Evolutionary conservation across 345 rosid genomes (phyloP).

Genomic region (Eucalyptus cloeziana): DNA sequence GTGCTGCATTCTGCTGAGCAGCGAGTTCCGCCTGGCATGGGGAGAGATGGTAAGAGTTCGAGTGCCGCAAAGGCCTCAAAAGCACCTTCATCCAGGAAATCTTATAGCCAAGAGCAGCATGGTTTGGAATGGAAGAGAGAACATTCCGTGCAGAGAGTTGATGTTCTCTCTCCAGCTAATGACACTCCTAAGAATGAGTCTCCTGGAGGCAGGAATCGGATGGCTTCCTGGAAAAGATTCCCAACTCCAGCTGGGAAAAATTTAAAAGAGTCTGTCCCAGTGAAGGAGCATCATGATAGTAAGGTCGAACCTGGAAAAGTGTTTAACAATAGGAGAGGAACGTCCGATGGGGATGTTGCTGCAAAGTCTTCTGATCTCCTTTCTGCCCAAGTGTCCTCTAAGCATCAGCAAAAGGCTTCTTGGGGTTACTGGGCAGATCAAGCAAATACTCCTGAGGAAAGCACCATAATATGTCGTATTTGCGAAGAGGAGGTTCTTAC

Average conservation of each 20-base stretch:
- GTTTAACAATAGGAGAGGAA: constrained; percentile 19
- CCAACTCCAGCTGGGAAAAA: constrained; percentile 67
- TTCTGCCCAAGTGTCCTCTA: constrained; percentile 51
- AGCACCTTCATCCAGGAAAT: constrained; percentile 54
- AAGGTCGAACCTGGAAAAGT: constrained; percentile 38
- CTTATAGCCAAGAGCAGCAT: constrained; percentile 92
- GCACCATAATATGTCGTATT: constrained; percentile 92
- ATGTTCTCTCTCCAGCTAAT: constrained; percentile 24
- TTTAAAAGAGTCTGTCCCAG: constrained; percentile 40
- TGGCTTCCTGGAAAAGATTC: constrained; percentile 88
- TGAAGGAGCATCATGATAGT: constrained; percentile 34
- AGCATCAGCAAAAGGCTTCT: constrained; percentile 80
- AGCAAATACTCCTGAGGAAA: constrained; percentile 53
- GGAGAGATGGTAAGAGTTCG: constrained; percentile 51
- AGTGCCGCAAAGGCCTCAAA: constrained; percentile 49
- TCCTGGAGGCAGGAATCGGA: constrained; percentile 54
- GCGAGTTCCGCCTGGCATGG: constrained; percentile 28
- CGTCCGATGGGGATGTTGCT: constrained; percentile 23
- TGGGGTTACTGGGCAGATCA: constrained; percentile 99
- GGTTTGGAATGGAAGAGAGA: constrained; percentile 66
- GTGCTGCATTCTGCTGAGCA: constrained; percentile 68
- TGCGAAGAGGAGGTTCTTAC: constrained; percentile 98
- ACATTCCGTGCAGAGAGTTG: constrained; percentile 21
- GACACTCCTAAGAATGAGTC: constrained; percentile 34
- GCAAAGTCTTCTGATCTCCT: constrained; percentile 33